Evolutionary conservation across 257 asterid species (phyloP), one percentile per base, ranked within the genome.

Genomic region (Petunia secreta): DNA sequence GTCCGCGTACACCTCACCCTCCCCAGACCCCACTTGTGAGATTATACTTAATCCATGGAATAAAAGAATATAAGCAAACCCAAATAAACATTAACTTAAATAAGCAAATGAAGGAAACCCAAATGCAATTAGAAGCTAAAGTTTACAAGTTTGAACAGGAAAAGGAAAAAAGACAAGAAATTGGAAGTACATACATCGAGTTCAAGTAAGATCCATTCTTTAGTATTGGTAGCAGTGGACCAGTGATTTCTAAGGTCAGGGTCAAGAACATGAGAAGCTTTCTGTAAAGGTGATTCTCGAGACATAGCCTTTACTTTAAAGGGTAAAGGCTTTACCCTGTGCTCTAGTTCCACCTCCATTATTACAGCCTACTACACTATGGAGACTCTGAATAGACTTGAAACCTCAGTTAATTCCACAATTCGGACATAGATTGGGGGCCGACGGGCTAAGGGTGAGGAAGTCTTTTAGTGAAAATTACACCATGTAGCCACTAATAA

Each of bases 151-250:
- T 10, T 62, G 44, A 52, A 59, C 38, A 59, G 38, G 50, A 65
- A 37, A 59, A 48, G 15, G 46, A 58, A 39, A 2, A 65, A 82
- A 78, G 16, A 40, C 37, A 1, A 46, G 38, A 68, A 79, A 62
- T 36, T 13, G 39, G 81, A 43, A 57, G 44, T 77, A 80, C 91
- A 75, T 91, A 96, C 99, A 66, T 96, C 98, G 64, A 96, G 95
- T 86, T 96, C 98, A 80, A 96, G 97, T 67, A 96, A 87, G 88
- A 96, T 92, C 99, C 98, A 96, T 73, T 96, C 99, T 77, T 96
- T 94, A 75, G 98, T 96, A 83, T 96, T 96, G 48, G 99, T 96
- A 55, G 88, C 98, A 13, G 98, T 92, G 11, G 99, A 96, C 98
- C 99, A 96, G 80, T 96, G 98, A 84, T 85, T 92, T 71, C 97